phyloP scores from a whole-genome alignment of 371 early-diverging fungal species.

The Mortierella sp. region DNA sequence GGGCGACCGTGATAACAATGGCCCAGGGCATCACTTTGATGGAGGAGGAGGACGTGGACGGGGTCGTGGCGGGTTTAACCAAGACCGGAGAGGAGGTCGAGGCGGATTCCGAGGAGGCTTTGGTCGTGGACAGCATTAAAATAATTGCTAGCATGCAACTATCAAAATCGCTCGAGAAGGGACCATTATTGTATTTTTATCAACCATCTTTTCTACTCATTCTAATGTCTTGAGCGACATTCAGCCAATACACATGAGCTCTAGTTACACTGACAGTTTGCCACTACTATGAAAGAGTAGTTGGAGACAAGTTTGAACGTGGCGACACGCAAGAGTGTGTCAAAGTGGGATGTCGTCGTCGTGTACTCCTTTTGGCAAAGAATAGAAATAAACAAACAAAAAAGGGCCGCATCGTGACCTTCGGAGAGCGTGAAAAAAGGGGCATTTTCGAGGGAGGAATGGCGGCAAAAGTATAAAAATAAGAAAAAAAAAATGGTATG shows the following conservation, averaged over 20 bases:
- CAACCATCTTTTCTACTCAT: background rate
- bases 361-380: background rate
- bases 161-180: background rate
- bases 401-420: background rate
- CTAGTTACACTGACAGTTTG: too few relatives aligned
- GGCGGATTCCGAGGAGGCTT: conserved; percentile 33
- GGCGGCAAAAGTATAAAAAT: background rate
- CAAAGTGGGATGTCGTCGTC: too few relatives aligned
- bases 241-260: too few relatives aligned
- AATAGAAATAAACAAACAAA: background rate
- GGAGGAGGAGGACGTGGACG: conserved; percentile 33
- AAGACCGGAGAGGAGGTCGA: conserved; percentile 41
- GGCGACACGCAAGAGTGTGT: too few relatives aligned
- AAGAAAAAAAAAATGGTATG: too few relatives aligned
- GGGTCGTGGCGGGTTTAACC: conserved; percentile 44
- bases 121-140: conserved; percentile 15
- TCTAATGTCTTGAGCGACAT: too few relatives aligned
- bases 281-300: too few relatives aligned
- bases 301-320: too few relatives aligned
- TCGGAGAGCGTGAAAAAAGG: background rate
- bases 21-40: conserved; percentile 32
- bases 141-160: background rate
- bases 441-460: background rate
- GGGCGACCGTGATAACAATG: conserved; percentile 23
- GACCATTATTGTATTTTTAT: background rate